These are phyloP conservation scores for Coniochaeta prunicola DNA, from an alignment of 2,329 filamentous ascomycete species.

Conservation along the genomic window DNA sequence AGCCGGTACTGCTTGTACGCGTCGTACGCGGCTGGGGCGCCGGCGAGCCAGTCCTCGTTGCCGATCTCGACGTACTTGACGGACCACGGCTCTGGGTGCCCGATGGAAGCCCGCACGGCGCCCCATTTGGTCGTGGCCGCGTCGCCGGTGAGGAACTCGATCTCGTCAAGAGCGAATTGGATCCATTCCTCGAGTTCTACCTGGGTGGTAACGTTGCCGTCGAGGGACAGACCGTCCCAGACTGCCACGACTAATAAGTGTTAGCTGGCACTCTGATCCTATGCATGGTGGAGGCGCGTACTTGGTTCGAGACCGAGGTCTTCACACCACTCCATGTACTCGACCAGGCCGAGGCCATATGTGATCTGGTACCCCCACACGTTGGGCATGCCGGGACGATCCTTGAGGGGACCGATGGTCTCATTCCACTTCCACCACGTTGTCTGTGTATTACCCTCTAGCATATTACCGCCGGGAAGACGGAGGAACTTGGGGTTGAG, in stretches of 20 bases:
- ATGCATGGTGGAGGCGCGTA: constrained; percentile 8
- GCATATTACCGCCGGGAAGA: constrained; percentile 59
- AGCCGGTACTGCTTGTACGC: constrained; percentile 50
- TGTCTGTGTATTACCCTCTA: constrained; percentile 37
- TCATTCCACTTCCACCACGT: constrained; percentile 46
- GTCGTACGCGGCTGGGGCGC: constrained; percentile 35
- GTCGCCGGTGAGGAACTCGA: constrained; percentile 55
- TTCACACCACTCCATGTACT: constrained; percentile 55
- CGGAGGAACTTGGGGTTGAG: constrained; percentile 52
- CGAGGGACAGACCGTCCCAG: constrained; percentile 48
- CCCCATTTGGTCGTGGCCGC: constrained; percentile 45
- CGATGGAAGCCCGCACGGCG: constrained; percentile 47
- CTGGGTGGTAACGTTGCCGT: constrained; percentile 42
- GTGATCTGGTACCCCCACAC: constrained; percentile 57
- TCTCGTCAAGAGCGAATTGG: constrained; percentile 52
- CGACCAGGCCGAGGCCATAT: constrained; percentile 53
- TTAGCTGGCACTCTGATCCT: constrained; percentile 3
- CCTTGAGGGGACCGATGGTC: constrained; percentile 44
- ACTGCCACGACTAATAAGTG: constrained; percentile 41
- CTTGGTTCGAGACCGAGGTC: constrained; percentile 50
- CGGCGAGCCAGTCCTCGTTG: constrained; percentile 58
- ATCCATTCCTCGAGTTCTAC: constrained; percentile 47
- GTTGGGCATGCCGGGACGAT: constrained; percentile 47
- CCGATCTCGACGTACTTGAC: constrained; percentile 59
- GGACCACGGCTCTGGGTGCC: constrained; percentile 53